phyloP scores from a whole-genome alignment of 176 grass and related monocot genomes.

The Triticum aestivum region DNA sequence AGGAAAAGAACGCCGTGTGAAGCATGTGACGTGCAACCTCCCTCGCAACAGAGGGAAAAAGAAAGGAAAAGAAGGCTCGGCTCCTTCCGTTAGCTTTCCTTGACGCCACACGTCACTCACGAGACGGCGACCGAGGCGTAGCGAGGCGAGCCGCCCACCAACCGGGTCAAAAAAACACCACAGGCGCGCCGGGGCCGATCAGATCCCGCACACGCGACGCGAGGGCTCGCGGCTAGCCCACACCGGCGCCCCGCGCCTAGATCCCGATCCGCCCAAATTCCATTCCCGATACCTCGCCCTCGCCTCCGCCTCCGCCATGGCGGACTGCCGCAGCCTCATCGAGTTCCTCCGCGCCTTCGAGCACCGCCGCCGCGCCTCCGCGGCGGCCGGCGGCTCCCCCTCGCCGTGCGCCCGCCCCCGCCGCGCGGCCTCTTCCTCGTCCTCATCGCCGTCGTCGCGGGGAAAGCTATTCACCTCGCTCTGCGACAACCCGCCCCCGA shows the following conservation, averaged over 20 bases:
- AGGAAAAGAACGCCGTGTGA: neutral
- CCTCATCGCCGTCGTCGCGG: conserved; percentile 18
- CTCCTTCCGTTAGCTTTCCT: neutral
- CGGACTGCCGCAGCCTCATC: conserved; percentile 87
- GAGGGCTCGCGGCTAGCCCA: neutral
- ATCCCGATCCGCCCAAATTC: conserved; percentile 22
- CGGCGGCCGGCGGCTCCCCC: neutral
- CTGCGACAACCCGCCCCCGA: conserved; percentile 60
- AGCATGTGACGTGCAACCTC: neutral
- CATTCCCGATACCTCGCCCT: neutral
- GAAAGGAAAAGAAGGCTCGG: neutral
- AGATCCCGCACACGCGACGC: neutral
- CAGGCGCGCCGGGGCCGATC: neutral
- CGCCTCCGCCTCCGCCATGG: conserved; percentile 37
- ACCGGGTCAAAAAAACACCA: neutral
- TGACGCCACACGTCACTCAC: conserved; percentile 10
- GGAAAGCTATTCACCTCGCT: conserved; percentile 43
- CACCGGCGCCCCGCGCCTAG: neutral
- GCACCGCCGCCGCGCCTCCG: conserved; percentile 28
- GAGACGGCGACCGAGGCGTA: neutral
- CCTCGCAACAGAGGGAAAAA: neutral
- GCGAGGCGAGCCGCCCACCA: neutral
- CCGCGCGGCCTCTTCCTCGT: conserved; percentile 7
- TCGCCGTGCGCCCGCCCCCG: conserved; percentile 23
- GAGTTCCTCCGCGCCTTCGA: conserved; percentile 91